Base-by-base conservation (phyloP, 352 stramenopile species). In the Pythium volutum region DNA sequence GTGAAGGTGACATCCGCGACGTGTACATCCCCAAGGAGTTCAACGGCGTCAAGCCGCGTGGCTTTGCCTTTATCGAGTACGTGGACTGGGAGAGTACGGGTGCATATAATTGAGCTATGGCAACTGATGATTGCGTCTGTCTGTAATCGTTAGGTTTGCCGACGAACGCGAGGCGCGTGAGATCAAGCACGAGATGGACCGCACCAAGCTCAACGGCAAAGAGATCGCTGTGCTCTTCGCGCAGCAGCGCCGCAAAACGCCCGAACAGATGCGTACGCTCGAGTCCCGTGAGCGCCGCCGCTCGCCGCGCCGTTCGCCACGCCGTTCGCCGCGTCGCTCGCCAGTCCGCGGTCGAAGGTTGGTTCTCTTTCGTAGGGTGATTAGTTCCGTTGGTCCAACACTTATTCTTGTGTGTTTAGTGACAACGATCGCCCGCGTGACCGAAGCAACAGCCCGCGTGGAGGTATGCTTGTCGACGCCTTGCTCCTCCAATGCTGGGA, bases 51-150 rank as follows among this genome's bases (percentile, higher is more conserved):
- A 76, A 81, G 43, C 72, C 70, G 11, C 68, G 84, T 27, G 88
- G 87, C 16, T 97, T 96, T 68, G 88, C 83, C 0, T 92, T 92
- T 65, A 86, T 92, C 25, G 83, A 92, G 74, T 82, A 63, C 25
- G 67, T 74, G 42, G 10, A 18, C 31, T 55, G 29, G 5, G n/a
- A 6, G 33, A 8, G 8, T 26, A 26, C 10, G 39, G 11, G 15
- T 25, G 20, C n/a, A 50, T 23, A 6, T 7, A 7, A 36, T 9
- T 36, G 2, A 31, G 20, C 34, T 53, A 23, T 34, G 8, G 11
- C 3, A 47, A 10, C 18, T 23, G 22, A 23, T 34, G 22, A 50
- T 4, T n/a, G 3, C 22, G 7, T 50, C 2, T 50, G 20, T 29
- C 3, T 7, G n/a, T 50, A 25, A 14, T 29, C 11, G n/a, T 22